Evolutionary conservation across 2,329 filamentous ascomycete species (phyloP), one percentile per base, ranked within the genome.

Genomic region (Paraphaeosphaeria minitans): DNA sequence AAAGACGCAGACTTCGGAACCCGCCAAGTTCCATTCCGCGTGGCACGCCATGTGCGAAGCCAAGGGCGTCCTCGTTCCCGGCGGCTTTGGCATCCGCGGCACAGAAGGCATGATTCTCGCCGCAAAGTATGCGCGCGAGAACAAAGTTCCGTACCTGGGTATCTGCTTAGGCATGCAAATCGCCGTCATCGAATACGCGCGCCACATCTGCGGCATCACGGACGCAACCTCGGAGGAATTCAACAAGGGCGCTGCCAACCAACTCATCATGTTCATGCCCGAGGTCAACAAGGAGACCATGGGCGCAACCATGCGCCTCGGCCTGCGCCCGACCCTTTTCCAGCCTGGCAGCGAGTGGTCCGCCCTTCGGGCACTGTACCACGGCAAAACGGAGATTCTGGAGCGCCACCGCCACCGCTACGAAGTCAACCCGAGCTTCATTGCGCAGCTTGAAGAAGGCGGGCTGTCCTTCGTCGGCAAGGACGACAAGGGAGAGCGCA

Each of bases 151-250:
- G 1, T 97, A 90, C 79, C 84, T 98, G 0, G 95, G 95, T 59
- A 90, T 98, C 63, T 97, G 94, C 75, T 82, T 97, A 22, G 93
- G 93, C 57, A 92, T 97, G 88, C 95, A 98, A 76, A 85, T 97
- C 48, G 93, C 94, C 21, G 92, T 97, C 48, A 90, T 97, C 66
- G 93, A 98, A 77, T 92, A 87, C 67, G 92, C 93, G 1, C 87
- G 93, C 43, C 88, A 92, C 65, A 81, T 94, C 1, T 90, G 87
- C 77, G 85, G 85, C 29, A 83, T 93, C 62, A 76, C 78, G 3
- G 78, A 81, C 45, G 86, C 85, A 0, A 82, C 81, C 4, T 85
- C 82, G 6, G 81, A 81, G 55, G 86, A 89, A 65, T 83, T 88
- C 63, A 77, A 85, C 75, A 82, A 24, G 82, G 72, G 80, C 3